A percentile compares a stretch with the other conserved stretches of the same genome.
These are phyloP conservation scores for Neonothopanus nambi DNA, from an alignment of 1,284 basidiomycete species.

Conservation along the genomic window DNA sequence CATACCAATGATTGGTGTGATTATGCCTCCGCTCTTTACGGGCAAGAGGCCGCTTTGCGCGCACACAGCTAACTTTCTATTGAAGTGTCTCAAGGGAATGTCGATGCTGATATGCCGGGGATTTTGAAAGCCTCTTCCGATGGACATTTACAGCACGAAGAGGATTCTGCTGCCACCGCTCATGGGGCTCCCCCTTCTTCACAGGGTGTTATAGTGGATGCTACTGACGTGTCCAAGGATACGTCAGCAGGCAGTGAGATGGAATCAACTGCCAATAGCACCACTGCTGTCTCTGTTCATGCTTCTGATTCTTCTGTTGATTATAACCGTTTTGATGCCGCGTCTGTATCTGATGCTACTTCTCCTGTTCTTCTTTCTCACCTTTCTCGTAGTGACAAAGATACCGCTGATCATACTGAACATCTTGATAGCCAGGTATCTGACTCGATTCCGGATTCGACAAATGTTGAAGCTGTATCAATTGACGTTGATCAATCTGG, in stretches of 20 bases:
- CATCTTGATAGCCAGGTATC: conserved; percentile 41
- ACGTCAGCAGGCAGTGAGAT: conserved; percentile 15
- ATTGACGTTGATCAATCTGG: no score
- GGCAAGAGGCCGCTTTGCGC: conserved; percentile 29
- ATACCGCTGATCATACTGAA: conserved; percentile 47
- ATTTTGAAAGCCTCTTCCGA: conserved; percentile 28
- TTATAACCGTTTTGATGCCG: conserved; percentile 35
- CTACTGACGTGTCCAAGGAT: conserved; percentile 1
- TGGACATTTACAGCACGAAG: conserved; percentile 17
- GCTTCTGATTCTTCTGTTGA: conserved; percentile 34
- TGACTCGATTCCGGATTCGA: not conserved
- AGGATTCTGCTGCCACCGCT: conserved; percentile 23
- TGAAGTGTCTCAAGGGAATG: conserved; percentile 45
- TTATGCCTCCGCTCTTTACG: conserved; percentile 32
- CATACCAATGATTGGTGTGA: conserved; percentile 36
- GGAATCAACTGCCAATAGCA: conserved; percentile 22
- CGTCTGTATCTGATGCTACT: conserved; percentile 45
- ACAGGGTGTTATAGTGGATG: conserved; percentile 15
- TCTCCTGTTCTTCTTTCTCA: conserved; percentile 33
- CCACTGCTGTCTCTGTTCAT: conserved; percentile 42
- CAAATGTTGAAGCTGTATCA: no score
- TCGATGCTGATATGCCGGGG: conserved; percentile 38
- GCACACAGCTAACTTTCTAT: conserved; percentile 56
- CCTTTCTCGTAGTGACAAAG: conserved; percentile 35
- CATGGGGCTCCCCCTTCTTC: conserved; percentile 18